These are phyloP conservation scores for Endocladia muricata DNA, from an alignment of 31 red algal species.

Conservation along the genomic window DNA sequence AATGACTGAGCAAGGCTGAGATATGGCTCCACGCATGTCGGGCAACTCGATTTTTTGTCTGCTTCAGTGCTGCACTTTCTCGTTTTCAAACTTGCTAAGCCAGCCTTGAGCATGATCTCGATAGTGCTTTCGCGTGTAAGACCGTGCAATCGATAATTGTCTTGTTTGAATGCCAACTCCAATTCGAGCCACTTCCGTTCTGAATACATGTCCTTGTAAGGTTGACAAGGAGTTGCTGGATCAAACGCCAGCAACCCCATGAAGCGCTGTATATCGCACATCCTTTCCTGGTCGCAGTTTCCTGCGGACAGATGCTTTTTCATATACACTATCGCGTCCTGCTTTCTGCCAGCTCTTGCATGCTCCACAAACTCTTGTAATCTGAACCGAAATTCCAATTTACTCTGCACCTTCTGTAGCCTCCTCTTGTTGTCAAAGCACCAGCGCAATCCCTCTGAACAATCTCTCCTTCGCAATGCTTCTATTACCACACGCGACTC, in stretches of 20 bases:
- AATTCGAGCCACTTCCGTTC: conserved; percentile 81
- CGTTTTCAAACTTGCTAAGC: conserved; percentile 87
- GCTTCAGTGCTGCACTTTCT: conserved; percentile 75
- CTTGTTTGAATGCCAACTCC: conserved; percentile 63
- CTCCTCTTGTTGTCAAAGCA: conserved; percentile 87
- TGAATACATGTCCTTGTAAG: conserved; percentile 84
- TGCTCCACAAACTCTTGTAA: conserved; percentile 96
- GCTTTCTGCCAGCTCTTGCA: conserved; percentile 54
- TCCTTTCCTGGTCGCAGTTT: conserved; percentile 35
- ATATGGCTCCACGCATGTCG: conserved; percentile 91
- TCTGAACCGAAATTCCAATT: conserved; percentile 80
- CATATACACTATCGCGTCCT: conserved; percentile 79
- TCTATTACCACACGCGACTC: conserved; percentile 69
- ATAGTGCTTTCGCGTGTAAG: conserved; percentile 80
- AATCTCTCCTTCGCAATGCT: conserved; percentile 55
- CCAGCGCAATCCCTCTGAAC: conserved; percentile 84
- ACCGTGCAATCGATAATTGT: conserved; percentile 79
- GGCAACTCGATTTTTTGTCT: conserved; percentile 73
- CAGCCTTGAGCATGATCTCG: conserved; percentile 84
- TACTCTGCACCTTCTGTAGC: conserved; percentile 77
- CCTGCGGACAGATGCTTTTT: conserved; percentile 58
- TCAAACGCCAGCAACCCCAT: conserved; percentile 86
- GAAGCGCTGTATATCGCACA: conserved; percentile 57
- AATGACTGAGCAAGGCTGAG: conserved; percentile 67
- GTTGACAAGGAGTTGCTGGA: conserved; percentile 78